Conservation (phyloP, 1,284 basidiomycete genomes). For the Wolfiporia cocos region DNA sequence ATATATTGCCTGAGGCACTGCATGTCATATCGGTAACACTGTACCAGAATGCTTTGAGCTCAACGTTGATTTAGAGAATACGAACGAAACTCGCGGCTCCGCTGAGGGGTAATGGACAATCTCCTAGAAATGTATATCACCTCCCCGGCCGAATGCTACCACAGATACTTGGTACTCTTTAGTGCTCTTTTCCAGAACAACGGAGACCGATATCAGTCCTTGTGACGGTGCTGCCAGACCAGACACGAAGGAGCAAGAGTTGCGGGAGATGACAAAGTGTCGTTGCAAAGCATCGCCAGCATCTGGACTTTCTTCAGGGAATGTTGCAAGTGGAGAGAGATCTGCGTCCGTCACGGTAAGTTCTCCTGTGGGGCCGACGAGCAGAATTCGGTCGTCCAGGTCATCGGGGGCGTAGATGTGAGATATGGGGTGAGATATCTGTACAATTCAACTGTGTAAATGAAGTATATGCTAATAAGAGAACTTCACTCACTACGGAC, state of each 20-base stretch:
- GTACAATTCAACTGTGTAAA: background rate
- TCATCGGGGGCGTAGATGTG: constrained; percentile 41
- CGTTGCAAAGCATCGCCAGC: constrained; percentile 28
- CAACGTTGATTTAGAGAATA: background rate
- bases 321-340: constrained; percentile 32
- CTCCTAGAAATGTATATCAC: constrained; percentile 10
- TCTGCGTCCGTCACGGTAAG: constrained; percentile 39
- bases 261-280: constrained; percentile 39
- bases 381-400: constrained; percentile 35
- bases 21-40: constrained; percentile 34
- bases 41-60: constrained; percentile 13
- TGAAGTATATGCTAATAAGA: background rate
- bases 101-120: constrained; percentile 12
- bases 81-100: constrained; percentile 13
- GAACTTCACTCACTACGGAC: constrained; percentile 36
- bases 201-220: constrained; percentile 27
- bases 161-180: constrained; percentile 10
- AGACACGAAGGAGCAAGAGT: constrained; percentile 39
- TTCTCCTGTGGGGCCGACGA: constrained; percentile 39
- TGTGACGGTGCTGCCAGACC: constrained; percentile 18
- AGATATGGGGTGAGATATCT: constrained; percentile 40
- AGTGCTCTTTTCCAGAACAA: constrained; percentile 14
- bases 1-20: constrained; percentile 42
- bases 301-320: constrained; percentile 14
- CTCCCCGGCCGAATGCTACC: constrained; percentile 10